Evolutionary conservation across 2,329 filamentous ascomycete species (phyloP), one percentile per base, ranked within the genome.

Genomic region (Trichoderma aggressivum): DNA sequence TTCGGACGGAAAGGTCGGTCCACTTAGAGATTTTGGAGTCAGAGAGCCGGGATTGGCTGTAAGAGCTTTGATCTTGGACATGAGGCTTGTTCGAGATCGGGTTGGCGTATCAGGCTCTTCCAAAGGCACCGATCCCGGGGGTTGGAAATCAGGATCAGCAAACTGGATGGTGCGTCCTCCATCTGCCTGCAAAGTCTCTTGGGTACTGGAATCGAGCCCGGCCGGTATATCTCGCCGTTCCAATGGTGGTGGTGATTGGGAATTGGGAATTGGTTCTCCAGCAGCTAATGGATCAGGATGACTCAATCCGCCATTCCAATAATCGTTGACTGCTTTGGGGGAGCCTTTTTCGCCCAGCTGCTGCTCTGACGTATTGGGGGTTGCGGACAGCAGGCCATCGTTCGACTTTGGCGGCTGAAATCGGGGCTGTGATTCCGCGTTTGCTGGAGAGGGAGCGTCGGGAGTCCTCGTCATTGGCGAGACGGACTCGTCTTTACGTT

Each of bases 31-130:
- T 79, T 77, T 81, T 80, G 86, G 81, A n/a, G 81, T 80, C 68
- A 87, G 86, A 14, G 85, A 79, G 28, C 79, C 80, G n/a, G 84
- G 80, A 8, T 83, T 81, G 12, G 85, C 87, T 26, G 92, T 89
- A 70, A 97, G 83, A 4, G 92, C 91, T 78, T 92, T 94, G 73
- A 97, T 81, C 79, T 92, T 94, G 21, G 91, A 91, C 81, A 97
- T 93, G 74, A 97, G 86, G 28, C 91, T 91, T 26, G 88, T 87
- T 72, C 86, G 85, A 26, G 87, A 87, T 80, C 90, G 91, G 70
- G 82, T 84, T 16, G 84, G 80, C 10, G 83, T 82, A 47, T 92
- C 92, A n/a, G 81, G 85, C 65, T 92, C 90, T 59, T 92, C 89
- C 82, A 87, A 87, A 5, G 92, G 93, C 39, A 88, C 86, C 21